These are phyloP conservation scores for Ceratobasidium sp. DNA, from an alignment of 1,284 basidiomycete genomes.

Conservation along the genomic window DNA sequence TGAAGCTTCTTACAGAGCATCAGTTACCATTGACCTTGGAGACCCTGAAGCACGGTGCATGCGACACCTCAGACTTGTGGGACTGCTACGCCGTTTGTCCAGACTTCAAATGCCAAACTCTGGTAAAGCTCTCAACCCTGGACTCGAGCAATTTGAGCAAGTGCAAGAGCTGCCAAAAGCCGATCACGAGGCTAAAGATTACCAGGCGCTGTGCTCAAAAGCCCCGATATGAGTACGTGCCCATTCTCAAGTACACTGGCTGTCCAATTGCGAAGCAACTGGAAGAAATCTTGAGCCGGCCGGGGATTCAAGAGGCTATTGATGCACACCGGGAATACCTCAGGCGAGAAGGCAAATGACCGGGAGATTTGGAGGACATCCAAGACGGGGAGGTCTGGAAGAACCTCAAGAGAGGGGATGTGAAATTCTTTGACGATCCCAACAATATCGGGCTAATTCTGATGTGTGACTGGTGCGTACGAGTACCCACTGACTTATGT, in stretches of 20 bases:
- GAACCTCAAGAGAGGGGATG: background rate
- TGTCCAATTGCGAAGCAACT: background rate
- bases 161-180: constrained; percentile 2
- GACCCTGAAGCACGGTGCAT: background rate
- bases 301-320: constrained; percentile 9
- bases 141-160: no score
- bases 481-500: no score
- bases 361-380: constrained; percentile 3
- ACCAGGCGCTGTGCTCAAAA: background rate
- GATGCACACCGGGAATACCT: background rate
- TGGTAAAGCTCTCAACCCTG: background rate
- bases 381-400: constrained; percentile 11
- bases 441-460: constrained; percentile 18
- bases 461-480: constrained; percentile 18
- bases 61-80: background rate
- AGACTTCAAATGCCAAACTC: constrained; percentile 11
- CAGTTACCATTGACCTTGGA: constrained; percentile 5
- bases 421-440: background rate
- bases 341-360: background rate
- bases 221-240: background rate
- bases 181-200: background rate
- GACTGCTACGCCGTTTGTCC: constrained; percentile 2
- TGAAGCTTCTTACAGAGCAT: background rate
- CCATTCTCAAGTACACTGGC: background rate
- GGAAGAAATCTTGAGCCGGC: background rate